A percentile compares a stretch with the other conserved stretches of the same genome.
Evolutionary conservation across 1,284 basidiomycete genomes (phyloP).

Genomic region (Malassezia obtusa): DNA sequence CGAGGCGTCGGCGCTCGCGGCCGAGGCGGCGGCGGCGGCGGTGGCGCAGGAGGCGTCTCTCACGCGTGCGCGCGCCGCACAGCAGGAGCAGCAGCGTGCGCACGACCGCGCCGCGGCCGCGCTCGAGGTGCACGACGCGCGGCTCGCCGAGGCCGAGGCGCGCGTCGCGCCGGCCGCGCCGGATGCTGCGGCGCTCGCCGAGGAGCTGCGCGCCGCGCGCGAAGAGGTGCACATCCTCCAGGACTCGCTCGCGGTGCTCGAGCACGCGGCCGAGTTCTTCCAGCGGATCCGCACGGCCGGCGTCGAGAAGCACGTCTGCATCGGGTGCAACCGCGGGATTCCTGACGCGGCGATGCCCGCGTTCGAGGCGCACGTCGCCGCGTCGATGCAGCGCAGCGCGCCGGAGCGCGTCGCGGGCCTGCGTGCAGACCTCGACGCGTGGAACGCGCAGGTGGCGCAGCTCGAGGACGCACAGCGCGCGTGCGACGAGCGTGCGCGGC

Average conservation of each 20-base stretch:
- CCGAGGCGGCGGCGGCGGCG: not conserved
- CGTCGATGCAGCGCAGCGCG: slow-evolving; percentile 11
- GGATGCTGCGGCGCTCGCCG: not conserved
- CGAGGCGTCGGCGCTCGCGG: not conserved
- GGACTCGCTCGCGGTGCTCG: slow-evolving; percentile 51
- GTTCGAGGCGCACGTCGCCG: slow-evolving; percentile 9
- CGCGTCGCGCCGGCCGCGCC: not conserved
- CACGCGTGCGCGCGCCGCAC: not conserved
- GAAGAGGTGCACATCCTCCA: slow-evolving; percentile 8
- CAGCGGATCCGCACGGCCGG: slow-evolving; percentile 9
- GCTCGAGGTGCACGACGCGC: not conserved
- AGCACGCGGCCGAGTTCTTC: slow-evolving; percentile 9
- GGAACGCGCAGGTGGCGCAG: slow-evolving; percentile 3
- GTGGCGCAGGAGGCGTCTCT: not conserved
- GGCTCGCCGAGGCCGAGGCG: not conserved
- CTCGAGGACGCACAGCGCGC: not conserved
- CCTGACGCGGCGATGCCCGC: not conserved
- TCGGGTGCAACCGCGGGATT: slow-evolving; percentile 11
- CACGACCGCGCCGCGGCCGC: not conserved
- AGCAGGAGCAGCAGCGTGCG: not conserved
- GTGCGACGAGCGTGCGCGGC: not conserved
- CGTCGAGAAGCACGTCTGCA: slow-evolving; percentile 8
- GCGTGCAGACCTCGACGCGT: slow-evolving; percentile 4
- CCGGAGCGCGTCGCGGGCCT: slow-evolving; percentile 5
- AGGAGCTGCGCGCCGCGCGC: slow-evolving; percentile 1